Evolutionary conservation across 2,329 filamentous ascomycete genomes (phyloP), one percentile per base, ranked within the genome.

Genomic region (Beauveria caledonica): DNA sequence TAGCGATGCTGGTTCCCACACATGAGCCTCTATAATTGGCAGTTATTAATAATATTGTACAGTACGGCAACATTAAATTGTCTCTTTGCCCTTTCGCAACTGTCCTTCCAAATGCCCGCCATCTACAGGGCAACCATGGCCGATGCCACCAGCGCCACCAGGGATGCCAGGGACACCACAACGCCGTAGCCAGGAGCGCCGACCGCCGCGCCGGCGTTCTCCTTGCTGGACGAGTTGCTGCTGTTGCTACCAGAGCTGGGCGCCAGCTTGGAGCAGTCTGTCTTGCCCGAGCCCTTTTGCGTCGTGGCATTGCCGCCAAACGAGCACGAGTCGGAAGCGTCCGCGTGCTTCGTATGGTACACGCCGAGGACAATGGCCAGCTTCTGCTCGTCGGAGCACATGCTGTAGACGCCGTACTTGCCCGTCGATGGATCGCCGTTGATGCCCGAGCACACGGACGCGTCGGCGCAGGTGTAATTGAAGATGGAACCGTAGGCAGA

Each of bases 371-470:
- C 55, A 54, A 83, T 92, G 62, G 83, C 84, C 44, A 95, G 83
- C 80, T 92, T 84, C 74, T 89, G 80, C 67, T 81, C 80, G 68
- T 83, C 70, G 66, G 80, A 79, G 79, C 90, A 95, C 85, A 91
- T 90, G 73, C 85, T 84, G 79, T 89, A 91, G 53, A 87, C 82
- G 67, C 90, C 90, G 73, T 90, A 94, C 62, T 80, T 76, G 68
- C 88, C 90, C 19, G 36, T 62, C 27, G 51, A 54, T 25, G 59
- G 29, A 56, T 54, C 56, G 33, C 46, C 50, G 50, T 8, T 61
- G 50, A 61, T 60, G 54, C 55, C 39, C 25, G 45, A 6, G 49
- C 50, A 58, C 21, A 56, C 39, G 23, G 23, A 33, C 15, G 17
- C 49, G 48, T 59, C 57, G 53, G 45, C 60, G 50, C 57, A 60